These are phyloP conservation scores for Thalassiosira hispida DNA, from an alignment of 352 stramenopile genomes.

Conservation along the genomic window DNA sequence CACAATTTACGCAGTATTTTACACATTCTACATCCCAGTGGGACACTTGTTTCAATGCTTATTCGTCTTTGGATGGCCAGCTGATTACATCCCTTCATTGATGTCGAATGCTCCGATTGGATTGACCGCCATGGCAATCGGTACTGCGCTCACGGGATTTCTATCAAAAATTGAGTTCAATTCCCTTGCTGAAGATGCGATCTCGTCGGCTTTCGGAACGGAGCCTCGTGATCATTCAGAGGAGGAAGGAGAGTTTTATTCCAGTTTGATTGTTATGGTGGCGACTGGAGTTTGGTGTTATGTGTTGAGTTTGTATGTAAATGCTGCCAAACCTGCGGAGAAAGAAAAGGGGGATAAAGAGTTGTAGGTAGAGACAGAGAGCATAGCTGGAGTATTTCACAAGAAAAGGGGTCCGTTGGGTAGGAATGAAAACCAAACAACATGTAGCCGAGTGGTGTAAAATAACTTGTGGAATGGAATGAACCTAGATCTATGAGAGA, in stretches of 20 bases:
- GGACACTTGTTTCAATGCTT: conserved; percentile 66
- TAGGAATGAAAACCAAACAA: no score
- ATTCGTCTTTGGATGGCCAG: conserved; percentile 83
- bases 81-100: conserved; percentile 71
- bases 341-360: conserved; percentile 39
- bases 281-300: conserved; percentile 80
- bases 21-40: conserved; percentile 79
- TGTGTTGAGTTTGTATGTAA: conserved; percentile 72
- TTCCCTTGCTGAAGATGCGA: conserved; percentile 54
- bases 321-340: conserved; percentile 36
- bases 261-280: conserved; percentile 73
- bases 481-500: no score
- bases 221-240: conserved; percentile 25
- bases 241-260: conserved; percentile 79
- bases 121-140: conserved; percentile 76
- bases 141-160: conserved; percentile 74
- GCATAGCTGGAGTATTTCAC: background rate
- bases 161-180: conserved; percentile 78
- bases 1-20: conserved; percentile 78
- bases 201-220: conserved; percentile 47
- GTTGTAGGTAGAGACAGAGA: conserved; percentile 27
- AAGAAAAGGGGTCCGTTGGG: no score
- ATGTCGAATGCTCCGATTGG: conserved; percentile 79
- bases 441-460: no score
- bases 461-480: no score